Evolutionary conservation across 306 rosid genomes (phyloP), one percentile per base, ranked within the genome.

Genomic region (Cucurbita pepo): DNA sequence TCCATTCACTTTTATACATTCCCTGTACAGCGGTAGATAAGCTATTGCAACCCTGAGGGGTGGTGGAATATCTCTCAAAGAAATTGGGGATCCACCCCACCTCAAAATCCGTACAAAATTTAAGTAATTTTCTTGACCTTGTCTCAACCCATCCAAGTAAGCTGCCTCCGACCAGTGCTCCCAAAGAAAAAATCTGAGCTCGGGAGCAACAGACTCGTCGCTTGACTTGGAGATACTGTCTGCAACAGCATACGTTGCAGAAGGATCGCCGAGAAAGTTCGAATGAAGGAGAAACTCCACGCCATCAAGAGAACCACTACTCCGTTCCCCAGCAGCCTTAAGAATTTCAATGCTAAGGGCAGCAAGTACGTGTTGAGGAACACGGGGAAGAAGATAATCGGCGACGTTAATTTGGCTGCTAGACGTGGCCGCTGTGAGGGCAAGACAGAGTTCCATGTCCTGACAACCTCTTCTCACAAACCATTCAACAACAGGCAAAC

Each of bases 381-480:
- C 97, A 41, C 82, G 90, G 37, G 97, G 92, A 79, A 91, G 97
- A 76, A 91, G 88, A 79, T 84, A 88, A 18, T 89, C 83, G 45
- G 95, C 92, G 5, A 87, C 79, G 9, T 79, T 83, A 74, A 91
- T 91, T 82, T 88, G 95, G 83, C 97, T 86, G 84, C 97, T 91
- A 71, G 97, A 88, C 12, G 95, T 88, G 74, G 97, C 97, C 15
- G 97, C 95, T 3, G 97, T 91, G 51, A 91, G 97, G 78, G 97
- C 97, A 75, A 91, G 90, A 79, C 97, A 91, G 7, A 91, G 92
- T 81, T 91, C 97, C 95, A 91, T 91, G 75, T 88, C 97, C 76
- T 91, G 86, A 77, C 97, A 88, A 61, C 88, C 88, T 75, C 97
- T 85, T 78, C 83, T 86, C 77, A 91, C 91, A 85, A 91, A 91